Conservation (phyloP, 1,139 yeast species). For the Candida labiduridarum region DNA sequence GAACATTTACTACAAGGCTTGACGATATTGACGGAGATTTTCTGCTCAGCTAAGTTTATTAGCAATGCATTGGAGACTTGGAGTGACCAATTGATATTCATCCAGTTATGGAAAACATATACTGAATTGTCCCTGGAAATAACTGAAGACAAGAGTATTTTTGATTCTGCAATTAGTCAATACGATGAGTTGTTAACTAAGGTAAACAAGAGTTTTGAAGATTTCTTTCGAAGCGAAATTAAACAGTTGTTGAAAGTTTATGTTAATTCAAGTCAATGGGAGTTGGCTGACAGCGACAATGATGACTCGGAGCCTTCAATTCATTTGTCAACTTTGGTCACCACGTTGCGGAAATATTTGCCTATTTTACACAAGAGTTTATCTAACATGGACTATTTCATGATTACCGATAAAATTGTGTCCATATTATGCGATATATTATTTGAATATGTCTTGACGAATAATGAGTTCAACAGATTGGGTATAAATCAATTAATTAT, state of each 20-base stretch:
- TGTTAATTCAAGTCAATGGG: slow-evolving; percentile 47
- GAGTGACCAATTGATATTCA: slow-evolving; percentile 66
- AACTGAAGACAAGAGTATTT: slow-evolving; percentile 45
- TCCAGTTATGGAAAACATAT: slow-evolving; percentile 60
- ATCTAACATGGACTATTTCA: slow-evolving; percentile 30
- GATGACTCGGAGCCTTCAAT: slow-evolving; percentile 28
- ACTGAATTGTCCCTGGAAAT: slow-evolving; percentile 20
- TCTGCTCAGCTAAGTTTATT: slow-evolving; percentile 61
- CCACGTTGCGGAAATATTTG: slow-evolving; percentile 38
- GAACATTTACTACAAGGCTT: slow-evolving; percentile 40
- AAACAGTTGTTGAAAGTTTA: slow-evolving; percentile 54
- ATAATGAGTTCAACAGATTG: slow-evolving; percentile 56
- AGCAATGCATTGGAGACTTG: slow-evolving; percentile 57
- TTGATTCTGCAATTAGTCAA: slow-evolving; percentile 53
- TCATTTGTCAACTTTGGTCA: slow-evolving; percentile 39
- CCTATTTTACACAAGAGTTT: slow-evolving; percentile 33
- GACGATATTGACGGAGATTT: slow-evolving; percentile 57
- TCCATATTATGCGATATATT: slow-evolving; percentile 50
- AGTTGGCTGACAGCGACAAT: slow-evolving; percentile 23
- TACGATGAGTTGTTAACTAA: slow-evolving; percentile 44
- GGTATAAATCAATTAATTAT: slow-evolving; percentile 61
- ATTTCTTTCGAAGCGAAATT: slow-evolving; percentile 53
- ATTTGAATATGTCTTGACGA: slow-evolving; percentile 61
- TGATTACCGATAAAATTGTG: slow-evolving; percentile 42
- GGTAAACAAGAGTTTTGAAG: slow-evolving; percentile 41